Evolutionary conservation across 2,329 filamentous ascomycete species (phyloP).

Genomic region (Colletotrichum musicola): DNA sequence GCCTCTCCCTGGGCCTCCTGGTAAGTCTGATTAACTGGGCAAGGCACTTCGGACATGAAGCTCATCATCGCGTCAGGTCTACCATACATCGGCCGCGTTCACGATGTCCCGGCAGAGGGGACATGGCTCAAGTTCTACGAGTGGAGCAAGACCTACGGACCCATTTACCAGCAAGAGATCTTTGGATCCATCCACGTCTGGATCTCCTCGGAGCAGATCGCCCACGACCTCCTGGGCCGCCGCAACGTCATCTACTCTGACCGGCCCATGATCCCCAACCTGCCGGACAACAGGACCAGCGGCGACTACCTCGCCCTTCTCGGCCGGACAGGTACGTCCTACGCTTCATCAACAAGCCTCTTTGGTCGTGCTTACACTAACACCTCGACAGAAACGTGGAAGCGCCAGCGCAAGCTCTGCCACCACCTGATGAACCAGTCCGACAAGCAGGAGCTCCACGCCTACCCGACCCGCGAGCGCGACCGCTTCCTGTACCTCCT

Average conservation of each 20-base stretch:
- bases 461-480: conserved; percentile 58
- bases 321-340: conserved; percentile 58
- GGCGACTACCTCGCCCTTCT: conserved; percentile 61
- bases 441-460: conserved; percentile 52
- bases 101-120: conserved; percentile 56
- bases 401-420: conserved; percentile 60
- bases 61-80: conserved; percentile 47
- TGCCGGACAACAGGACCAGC: conserved; percentile 60
- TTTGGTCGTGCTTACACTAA: too few species aligned
- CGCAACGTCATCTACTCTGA: conserved; percentile 60
- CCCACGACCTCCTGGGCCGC: conserved; percentile 58
- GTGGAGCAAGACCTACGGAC: conserved; percentile 60
- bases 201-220: conserved; percentile 61
- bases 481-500: conserved; percentile 61
- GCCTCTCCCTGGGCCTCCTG: conserved; percentile 47
- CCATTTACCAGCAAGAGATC: conserved; percentile 61
- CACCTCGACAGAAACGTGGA: conserved; percentile 56
- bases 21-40: conserved; percentile 36
- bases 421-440: conserved; percentile 57
- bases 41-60: conserved; percentile 7
- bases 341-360: too few species aligned
- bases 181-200: conserved; percentile 61
- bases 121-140: conserved; percentile 63
- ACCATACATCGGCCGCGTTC: conserved; percentile 59
- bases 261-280: conserved; percentile 59